Percentiles rank a stretch among this genome's conserved stretches.
Conservation (phyloP, 495 filamentous ascomycete genomes). For the Lophiotrema nucula region DNA sequence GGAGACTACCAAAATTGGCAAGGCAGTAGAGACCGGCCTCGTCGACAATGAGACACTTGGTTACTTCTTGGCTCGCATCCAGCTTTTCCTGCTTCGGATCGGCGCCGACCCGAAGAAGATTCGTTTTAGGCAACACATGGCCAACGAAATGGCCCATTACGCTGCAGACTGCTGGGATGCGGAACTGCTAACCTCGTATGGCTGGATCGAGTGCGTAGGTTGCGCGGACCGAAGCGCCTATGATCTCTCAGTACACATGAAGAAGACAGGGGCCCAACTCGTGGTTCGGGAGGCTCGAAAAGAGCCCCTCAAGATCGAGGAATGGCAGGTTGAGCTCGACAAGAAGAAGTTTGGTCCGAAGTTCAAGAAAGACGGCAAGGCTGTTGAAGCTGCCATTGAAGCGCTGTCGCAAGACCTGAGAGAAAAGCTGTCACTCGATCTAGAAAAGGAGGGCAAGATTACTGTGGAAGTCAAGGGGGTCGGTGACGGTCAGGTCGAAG, state of each 20-base stretch:
- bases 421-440: constrained; percentile 65
- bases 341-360: constrained; percentile 81
- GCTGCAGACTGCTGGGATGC: constrained; percentile 84
- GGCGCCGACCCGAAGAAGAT: constrained; percentile 70
- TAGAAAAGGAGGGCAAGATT: constrained; percentile 65
- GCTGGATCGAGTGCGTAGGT: constrained; percentile 86
- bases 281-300: constrained; percentile 66
- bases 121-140: constrained; percentile 83
- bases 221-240: constrained; percentile 82
- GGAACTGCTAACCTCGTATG: constrained; percentile 72
- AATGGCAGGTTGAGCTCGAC: constrained; percentile 73
- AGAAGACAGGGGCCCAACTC: constrained; percentile 75
- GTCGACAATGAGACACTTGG: constrained; percentile 87
- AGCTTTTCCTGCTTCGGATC: constrained; percentile 67
- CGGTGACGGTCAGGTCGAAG: constrained; percentile 64
- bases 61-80: constrained; percentile 79
- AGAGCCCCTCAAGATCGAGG: constrained; percentile 67
- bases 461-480: constrained; percentile 64
- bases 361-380: constrained; percentile 78
- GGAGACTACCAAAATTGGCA: constrained; percentile 61
- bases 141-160: constrained; percentile 81
- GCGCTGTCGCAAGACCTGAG: constrained; percentile 66
- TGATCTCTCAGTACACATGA: constrained; percentile 74
- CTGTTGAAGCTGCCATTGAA: constrained; percentile 67
- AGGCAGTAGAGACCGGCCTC: constrained; percentile 65